Percentiles rank a stretch among this genome's conserved stretches.
phyloP scores from a whole-genome alignment of 2,329 filamentous ascomycete genomes.

The Davidsoniella australis region DNA sequence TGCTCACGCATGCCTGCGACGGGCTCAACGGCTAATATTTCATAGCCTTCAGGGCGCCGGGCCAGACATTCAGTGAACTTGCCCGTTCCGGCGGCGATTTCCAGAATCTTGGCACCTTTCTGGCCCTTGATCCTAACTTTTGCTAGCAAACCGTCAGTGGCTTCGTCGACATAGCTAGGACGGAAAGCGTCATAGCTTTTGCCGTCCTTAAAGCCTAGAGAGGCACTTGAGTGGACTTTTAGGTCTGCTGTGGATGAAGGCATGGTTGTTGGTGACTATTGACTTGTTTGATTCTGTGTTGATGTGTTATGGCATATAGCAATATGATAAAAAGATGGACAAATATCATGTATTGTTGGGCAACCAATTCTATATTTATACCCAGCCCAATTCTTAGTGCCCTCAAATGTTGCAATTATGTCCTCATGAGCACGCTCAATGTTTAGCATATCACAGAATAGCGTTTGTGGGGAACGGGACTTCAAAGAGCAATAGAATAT shows the following conservation, averaged over 20 bases:
- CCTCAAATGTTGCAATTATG: too few species aligned
- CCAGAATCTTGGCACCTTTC: conserved; percentile 34
- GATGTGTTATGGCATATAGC: neutral
- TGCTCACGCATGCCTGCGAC: conserved; percentile 46
- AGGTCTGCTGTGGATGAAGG: conserved; percentile 14
- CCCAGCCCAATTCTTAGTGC: too few species aligned
- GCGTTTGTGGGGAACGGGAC: too few species aligned
- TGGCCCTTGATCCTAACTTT: conserved; percentile 33
- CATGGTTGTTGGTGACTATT: too few species aligned
- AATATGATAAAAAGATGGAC: too few species aligned
- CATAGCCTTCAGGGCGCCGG: conserved; percentile 37
- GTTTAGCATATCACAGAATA: too few species aligned
- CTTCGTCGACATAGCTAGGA: conserved; percentile 45
- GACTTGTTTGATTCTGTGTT: conserved; percentile 11
- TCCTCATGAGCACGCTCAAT: too few species aligned
- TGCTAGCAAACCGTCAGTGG: conserved; percentile 39
- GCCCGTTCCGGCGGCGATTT: conserved; percentile 52
- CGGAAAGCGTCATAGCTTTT: conserved; percentile 48
- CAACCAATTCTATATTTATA: too few species aligned
- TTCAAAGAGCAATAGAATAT: too few species aligned
- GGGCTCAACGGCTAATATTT: conserved; percentile 47
- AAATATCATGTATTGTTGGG: too few species aligned
- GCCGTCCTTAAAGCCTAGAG: conserved; percentile 48
- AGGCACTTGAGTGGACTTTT: conserved; percentile 33
- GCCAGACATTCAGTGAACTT: conserved; percentile 52